phyloP scores from a whole-genome alignment of 306 rosid genomes.

The Arachis stenosperma region DNA sequence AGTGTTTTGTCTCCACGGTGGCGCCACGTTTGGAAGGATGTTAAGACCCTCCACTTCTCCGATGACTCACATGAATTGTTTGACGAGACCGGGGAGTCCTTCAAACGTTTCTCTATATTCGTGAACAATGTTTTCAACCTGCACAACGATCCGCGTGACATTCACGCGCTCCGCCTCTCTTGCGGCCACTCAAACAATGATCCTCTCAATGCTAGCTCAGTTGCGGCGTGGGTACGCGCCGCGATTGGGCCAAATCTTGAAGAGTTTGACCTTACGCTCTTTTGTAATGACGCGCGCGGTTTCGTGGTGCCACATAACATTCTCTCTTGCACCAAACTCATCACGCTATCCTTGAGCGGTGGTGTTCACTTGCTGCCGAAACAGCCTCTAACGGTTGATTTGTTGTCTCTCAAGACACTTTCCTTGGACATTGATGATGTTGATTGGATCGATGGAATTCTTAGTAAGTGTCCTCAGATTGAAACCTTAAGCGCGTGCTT shows the following conservation, averaged over 20 bases:
- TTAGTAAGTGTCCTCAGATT: not conserved
- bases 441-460: not conserved
- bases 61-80: not conserved
- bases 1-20: conserved; percentile 3
- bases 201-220: not conserved
- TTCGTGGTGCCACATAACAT: not conserved
- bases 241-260: conserved; percentile 9
- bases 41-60: not conserved
- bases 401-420: not conserved
- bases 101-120: not conserved
- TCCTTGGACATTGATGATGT: not conserved
- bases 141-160: not conserved
- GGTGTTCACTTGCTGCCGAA: not conserved
- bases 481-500: not conserved
- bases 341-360: not conserved
- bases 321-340: not conserved
- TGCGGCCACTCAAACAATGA: not conserved
- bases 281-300: not conserved
- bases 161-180: not conserved
- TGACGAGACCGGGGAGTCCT: not conserved
- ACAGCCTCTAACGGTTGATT: not conserved
- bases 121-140: not conserved
- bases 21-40: not conserved
- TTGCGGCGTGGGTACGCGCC: not conserved
- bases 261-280: not conserved